Evolutionary conservation across 1,284 basidiomycete species (phyloP).

Genomic region (Trichosporon coremiiforme): DNA sequence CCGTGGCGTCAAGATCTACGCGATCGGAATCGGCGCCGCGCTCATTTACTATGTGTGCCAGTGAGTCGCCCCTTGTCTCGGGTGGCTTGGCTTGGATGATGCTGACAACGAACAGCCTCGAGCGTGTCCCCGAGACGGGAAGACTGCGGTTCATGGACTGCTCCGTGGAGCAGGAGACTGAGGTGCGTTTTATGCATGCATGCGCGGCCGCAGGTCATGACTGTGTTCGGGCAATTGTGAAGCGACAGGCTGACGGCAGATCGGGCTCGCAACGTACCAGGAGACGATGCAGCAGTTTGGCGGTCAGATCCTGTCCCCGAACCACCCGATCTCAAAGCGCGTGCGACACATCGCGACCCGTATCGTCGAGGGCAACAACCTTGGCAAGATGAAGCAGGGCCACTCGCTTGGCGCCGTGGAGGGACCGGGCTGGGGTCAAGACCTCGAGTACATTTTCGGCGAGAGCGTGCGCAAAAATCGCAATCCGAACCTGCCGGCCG

Average conservation of each 20-base stretch:
- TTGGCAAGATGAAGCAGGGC: conserved; percentile 64
- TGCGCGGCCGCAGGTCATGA: too few species aligned
- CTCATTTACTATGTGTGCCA: conserved; percentile 64
- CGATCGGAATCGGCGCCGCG: conserved; percentile 54
- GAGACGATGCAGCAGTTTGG: conserved; percentile 31
- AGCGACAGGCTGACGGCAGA: conserved; percentile 25
- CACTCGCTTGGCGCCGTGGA: conserved; percentile 48
- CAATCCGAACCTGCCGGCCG: conserved; percentile 22
- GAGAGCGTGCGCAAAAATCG: conserved; percentile 24
- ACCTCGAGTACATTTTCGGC: conserved; percentile 30
- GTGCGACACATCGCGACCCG: conserved; percentile 71
- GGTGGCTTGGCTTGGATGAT: too few species aligned
- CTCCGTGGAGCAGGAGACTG: conserved; percentile 64
- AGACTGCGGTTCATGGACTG: conserved; percentile 82
- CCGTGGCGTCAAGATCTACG: conserved; percentile 47
- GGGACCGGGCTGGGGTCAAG: conserved; percentile 41
- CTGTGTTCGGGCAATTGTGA: too few species aligned
- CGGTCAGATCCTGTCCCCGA: conserved; percentile 63
- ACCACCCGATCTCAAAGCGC: conserved; percentile 68
- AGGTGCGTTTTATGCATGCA: conserved; percentile 48
- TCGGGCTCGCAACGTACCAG: conserved; percentile 24
- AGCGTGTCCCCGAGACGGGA: conserved; percentile 78
- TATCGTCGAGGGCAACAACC: conserved; percentile 71
- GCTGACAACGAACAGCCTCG: conserved; percentile 62
- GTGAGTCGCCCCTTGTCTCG: conserved; percentile 56